Base-by-base conservation (phyloP, 331 rosid genomes). In the Prunus yedoensis region DNA sequence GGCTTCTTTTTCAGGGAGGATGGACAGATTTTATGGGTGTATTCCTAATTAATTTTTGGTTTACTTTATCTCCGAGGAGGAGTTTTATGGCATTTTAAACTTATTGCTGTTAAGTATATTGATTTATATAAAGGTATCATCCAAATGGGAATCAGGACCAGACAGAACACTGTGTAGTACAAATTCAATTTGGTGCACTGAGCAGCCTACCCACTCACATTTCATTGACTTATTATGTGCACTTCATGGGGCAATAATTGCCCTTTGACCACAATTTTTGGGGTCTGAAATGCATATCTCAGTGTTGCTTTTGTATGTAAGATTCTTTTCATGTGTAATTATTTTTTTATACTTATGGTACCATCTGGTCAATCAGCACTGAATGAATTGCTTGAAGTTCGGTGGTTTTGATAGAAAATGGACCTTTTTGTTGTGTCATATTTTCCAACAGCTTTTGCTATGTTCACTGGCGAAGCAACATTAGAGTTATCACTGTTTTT, bases 321-420 rank as follows among this genome's bases (percentile, higher is more conserved):
- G 73, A 76, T 65, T 82, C 68, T 35, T 68, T 50, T 70, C 71
- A 18, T 79, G 66, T 53, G 28, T 45, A 53, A 27, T 21, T 15
- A 23, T 43, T 66, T 66, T 23, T 14, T 23, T 25, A 47, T 57
- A 28, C 64, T 35, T 60, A 61, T 9, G 41, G 59, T 69, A 60
- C 74, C 25, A 80, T 73, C 50, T 79, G 52, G 77, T 80, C 72
- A 79, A 79, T 63, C 70, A 65, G 68, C 65, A 71, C 77, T 69
- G 66, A 38, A 43, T 51, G 70, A 64, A 67, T 73, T 69, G 78
- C 59, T 79, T 83, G 74, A 78, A 71, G 64, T 21, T 52, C 35
- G 77, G 71, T 73, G 76, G 82, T 77, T 81, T 75, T 69, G 75
- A 59, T 25, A 41, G 67, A 76, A 73, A 67, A 52, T 65, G 66